Percentiles rank a stretch among this genome's conserved stretches.
phyloP scores from a whole-genome alignment of 23 red algal genomes.

The Gracilariopsis chorda region DNA sequence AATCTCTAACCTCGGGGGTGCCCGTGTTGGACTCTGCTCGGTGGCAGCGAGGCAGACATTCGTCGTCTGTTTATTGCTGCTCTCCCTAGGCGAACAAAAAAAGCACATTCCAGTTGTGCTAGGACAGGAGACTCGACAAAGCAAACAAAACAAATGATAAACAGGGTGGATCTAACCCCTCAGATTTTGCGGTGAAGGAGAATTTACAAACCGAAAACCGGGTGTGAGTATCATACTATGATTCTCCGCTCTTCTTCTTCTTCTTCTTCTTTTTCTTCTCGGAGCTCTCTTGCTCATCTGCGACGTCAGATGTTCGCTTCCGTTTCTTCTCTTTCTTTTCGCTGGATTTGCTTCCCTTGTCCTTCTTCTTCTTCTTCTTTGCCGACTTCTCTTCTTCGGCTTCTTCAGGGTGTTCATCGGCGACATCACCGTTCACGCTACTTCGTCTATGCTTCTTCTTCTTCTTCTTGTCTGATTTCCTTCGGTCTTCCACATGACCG shows the following conservation, averaged over 20 bases:
- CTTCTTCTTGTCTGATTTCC: slow-evolving; percentile 59
- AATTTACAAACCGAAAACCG: slow-evolving; percentile 24
- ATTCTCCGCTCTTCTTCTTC: slow-evolving; percentile 47
- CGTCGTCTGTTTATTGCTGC: too few species aligned
- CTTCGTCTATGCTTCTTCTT: slow-evolving; percentile 62
- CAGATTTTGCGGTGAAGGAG: not conserved
- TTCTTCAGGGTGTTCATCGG: slow-evolving; percentile 8
- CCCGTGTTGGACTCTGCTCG: too few species aligned
- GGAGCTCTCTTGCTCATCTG: not conserved
- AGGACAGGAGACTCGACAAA: too few species aligned
- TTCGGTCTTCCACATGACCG: not conserved
- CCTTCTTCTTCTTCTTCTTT: slow-evolving; percentile 54
- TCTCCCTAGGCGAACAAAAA: too few species aligned
- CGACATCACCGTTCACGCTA: slow-evolving; percentile 14
- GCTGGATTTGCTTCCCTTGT: slow-evolving; percentile 22
- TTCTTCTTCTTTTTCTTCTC: slow-evolving; percentile 69
- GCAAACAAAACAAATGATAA: too few species aligned
- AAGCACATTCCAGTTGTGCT: too few species aligned
- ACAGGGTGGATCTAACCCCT: too few species aligned
- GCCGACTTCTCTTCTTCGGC: slow-evolving; percentile 4
- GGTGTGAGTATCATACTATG: not conserved
- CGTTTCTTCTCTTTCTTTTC: slow-evolving; percentile 66
- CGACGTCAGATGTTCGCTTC: slow-evolving; percentile 17
- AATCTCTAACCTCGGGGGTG: too few species aligned
- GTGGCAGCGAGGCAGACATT: too few species aligned